phyloP scores from a whole-genome alignment of 1,139 yeast species.

The Debaryomyces singareniensis region DNA sequence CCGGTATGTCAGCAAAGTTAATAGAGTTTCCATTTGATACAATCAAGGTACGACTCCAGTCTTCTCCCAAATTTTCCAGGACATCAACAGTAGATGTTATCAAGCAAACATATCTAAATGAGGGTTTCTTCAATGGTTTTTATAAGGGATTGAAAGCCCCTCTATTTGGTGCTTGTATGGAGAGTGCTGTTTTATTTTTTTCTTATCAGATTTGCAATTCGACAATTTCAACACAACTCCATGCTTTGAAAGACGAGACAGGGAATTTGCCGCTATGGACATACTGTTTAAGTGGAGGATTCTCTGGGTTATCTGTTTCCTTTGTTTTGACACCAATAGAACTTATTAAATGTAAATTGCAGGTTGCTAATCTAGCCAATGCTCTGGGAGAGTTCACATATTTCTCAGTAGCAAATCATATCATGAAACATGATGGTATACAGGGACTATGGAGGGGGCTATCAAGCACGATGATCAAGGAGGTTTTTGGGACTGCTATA shows the following conservation, averaged over 20 bases:
- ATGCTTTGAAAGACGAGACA: constrained; percentile 4
- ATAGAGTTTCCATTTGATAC: constrained; percentile 94
- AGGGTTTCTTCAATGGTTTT: constrained; percentile 53
- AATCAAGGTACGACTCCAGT: constrained; percentile 80
- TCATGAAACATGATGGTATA: constrained; percentile 49
- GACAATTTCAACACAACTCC: constrained; percentile 43
- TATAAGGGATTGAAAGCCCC: constrained; percentile 74
- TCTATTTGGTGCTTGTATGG: constrained; percentile 79
- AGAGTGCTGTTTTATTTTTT: constrained; percentile 53
- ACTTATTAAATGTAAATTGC: constrained; percentile 79
- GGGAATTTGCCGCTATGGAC: constrained; percentile 27
- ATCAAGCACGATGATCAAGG: constrained; percentile 75
- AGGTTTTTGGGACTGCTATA: constrained; percentile 83
- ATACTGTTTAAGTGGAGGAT: constrained; percentile 62
- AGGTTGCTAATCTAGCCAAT: constrained; percentile 51
- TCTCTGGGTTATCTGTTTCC: constrained; percentile 80
- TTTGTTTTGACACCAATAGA: constrained; percentile 87
- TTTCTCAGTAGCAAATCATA: constrained; percentile 31
- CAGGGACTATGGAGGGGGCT: constrained; percentile 74
- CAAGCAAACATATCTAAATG: constrained; percentile 49
- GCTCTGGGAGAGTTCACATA: constrained; percentile 9
- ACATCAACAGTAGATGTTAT: constrained; percentile 58
- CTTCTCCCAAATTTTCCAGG: constrained; percentile 38
- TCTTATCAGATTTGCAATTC: constrained; percentile 64
- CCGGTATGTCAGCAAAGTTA: constrained; percentile 81